Evolutionary conservation across 148 eudicot genomes (phyloP).

Genomic region (Polygonum aviculare): DNA sequence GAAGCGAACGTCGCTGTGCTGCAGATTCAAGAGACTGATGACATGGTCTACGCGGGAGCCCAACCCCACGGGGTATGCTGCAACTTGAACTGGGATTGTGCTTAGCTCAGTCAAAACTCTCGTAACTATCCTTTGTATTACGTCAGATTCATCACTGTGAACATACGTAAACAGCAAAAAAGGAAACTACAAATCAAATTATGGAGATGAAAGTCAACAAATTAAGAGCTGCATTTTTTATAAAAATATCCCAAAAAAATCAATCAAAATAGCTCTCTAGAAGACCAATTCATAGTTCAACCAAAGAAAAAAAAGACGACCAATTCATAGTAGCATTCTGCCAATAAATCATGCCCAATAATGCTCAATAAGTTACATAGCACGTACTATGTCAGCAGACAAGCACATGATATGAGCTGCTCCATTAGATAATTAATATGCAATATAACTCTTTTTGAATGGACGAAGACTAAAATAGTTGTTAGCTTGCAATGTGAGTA

Average conservation of each 20-base stretch:
- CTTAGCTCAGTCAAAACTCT: conserved; percentile 33
- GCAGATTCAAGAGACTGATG: conserved; percentile 20
- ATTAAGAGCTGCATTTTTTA: background rate
- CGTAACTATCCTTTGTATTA: conserved; percentile 28
- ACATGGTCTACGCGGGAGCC: conserved; percentile 27
- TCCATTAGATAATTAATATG: background rate
- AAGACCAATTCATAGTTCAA: background rate
- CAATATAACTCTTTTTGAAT: too few species aligned
- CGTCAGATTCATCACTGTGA: conserved; percentile 25
- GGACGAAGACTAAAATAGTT: too few species aligned
- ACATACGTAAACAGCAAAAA: background rate
- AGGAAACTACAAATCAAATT: background rate
- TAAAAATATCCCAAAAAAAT: too few species aligned
- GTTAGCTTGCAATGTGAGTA: too few species aligned
- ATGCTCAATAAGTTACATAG: too few species aligned
- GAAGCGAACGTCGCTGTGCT: conserved; percentile 17
- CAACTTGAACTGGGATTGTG: conserved; percentile 38
- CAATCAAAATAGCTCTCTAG: background rate
- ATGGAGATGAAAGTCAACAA: background rate
- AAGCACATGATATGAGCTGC: background rate
- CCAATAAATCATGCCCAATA: background rate
- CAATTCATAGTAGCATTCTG: background rate
- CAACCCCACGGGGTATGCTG: conserved; percentile 36
- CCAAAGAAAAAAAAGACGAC: too few species aligned
- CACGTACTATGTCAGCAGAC: too few species aligned